Evolutionary conservation across 805 yeast genomes (phyloP).

Genomic region (Blastobotrys americana): DNA sequence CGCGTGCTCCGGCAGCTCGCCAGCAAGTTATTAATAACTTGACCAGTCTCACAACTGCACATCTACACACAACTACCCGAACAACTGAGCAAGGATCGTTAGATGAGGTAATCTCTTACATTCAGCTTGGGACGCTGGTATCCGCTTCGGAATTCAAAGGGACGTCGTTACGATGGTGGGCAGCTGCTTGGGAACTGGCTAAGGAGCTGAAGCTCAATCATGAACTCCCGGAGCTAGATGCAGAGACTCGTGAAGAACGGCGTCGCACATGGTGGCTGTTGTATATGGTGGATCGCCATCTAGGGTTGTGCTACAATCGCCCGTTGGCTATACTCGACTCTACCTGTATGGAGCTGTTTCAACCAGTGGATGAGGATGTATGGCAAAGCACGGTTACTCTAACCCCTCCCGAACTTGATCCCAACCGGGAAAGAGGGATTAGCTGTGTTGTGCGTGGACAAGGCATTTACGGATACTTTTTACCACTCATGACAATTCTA

Average conservation of each 20-base stretch:
- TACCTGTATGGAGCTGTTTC: constrained; percentile 27
- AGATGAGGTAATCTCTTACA: constrained; percentile 29
- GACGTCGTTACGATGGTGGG: constrained; percentile 29
- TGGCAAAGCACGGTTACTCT: constrained; percentile 29
- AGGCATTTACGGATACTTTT: constrained; percentile 36
- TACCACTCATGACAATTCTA: constrained; percentile 32
- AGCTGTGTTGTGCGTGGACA: constrained; percentile 24
- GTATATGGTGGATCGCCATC: constrained; percentile 35
- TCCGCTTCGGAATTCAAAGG: constrained; percentile 31
- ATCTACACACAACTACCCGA: constrained; percentile 23
- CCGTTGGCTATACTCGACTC: constrained; percentile 30
- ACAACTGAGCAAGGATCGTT: constrained; percentile 21
- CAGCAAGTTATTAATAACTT: constrained; percentile 20
- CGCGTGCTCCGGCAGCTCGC: constrained; percentile 26
- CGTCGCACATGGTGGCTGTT: constrained; percentile 39
- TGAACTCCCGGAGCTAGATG: constrained; percentile 18
- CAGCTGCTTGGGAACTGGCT: constrained; percentile 28
- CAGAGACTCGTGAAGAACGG: constrained; percentile 33
- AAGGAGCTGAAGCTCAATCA: constrained; percentile 27
- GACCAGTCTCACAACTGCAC: constrained; percentile 20
- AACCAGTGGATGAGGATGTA: constrained; percentile 32
- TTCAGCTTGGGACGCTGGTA: constrained; percentile 27
- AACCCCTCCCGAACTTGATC: constrained; percentile 28
- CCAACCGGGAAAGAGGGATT: constrained; percentile 24
- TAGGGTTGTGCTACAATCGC: constrained; percentile 34